Conservation (phyloP, 345 rosid species). For the Lepidium sativum region DNA sequence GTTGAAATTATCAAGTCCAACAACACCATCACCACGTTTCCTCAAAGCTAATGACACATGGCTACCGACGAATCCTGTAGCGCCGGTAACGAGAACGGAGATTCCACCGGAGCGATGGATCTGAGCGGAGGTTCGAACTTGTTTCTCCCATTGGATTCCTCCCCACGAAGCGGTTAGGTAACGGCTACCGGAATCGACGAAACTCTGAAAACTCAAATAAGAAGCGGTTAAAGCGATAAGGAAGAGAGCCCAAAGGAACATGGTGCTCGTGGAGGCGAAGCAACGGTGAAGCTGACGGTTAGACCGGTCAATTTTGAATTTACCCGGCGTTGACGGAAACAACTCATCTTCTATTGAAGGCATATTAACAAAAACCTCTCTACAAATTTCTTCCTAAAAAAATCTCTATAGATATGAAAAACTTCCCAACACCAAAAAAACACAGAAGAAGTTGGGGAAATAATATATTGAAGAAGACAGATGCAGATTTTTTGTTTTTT, state of each 20-base stretch:
- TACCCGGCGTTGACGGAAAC: slow-evolving; percentile 88
- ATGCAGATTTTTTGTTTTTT: slow-evolving; percentile 35
- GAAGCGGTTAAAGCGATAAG: slow-evolving; percentile 86
- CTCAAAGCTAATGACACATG: slow-evolving; percentile 57
- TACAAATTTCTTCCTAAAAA: not conserved
- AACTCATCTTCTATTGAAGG: slow-evolving; percentile 67
- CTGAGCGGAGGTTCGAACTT: slow-evolving; percentile 54
- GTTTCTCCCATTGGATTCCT: slow-evolving; percentile 75
- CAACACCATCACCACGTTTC: slow-evolving; percentile 76
- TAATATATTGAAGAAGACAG: slow-evolving; percentile 15
- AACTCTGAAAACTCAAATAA: slow-evolving; percentile 67
- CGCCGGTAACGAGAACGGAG: slow-evolving; percentile 76
- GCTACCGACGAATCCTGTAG: slow-evolving; percentile 71
- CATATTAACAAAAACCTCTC: slow-evolving; percentile 27
- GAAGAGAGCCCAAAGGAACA: slow-evolving; percentile 90
- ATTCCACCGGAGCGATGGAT: slow-evolving; percentile 58
- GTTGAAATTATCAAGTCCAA: slow-evolving; percentile 71
- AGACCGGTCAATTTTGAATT: slow-evolving; percentile 68
- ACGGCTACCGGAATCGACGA: slow-evolving; percentile 68
- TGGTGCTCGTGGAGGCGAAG: slow-evolving; percentile 75
- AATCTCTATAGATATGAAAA: not conserved
- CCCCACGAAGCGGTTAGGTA: slow-evolving; percentile 58
- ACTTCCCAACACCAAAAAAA: not conserved
- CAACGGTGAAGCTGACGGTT: slow-evolving; percentile 74
- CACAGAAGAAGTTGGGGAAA: not conserved